A percentile compares a stretch with the other conserved stretches of the same genome.
Conservation (phyloP, 2,329 filamentous ascomycete species). For the Zymoseptoria brevis region DNA sequence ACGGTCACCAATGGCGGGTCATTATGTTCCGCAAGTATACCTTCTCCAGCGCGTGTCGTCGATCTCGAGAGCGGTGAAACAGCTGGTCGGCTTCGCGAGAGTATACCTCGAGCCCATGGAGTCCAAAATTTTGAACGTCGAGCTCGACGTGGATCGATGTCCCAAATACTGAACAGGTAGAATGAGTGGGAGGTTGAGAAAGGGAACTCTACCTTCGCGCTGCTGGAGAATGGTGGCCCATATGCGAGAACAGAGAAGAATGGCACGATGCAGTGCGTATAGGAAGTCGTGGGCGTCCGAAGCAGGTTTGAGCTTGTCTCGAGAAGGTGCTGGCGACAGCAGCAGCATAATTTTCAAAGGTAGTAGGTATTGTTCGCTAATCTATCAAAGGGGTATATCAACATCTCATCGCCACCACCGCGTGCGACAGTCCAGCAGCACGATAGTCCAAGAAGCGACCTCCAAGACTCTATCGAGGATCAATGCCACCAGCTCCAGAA, state of each 20-base stretch:
- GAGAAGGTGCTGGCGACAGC: neutral
- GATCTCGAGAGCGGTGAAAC: slow-evolving; percentile 37
- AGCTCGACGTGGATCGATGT: slow-evolving; percentile 37
- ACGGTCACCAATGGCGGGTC: slow-evolving; percentile 32
- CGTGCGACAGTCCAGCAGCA: neutral
- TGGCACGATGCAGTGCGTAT: slow-evolving; percentile 34
- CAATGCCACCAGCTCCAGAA: neutral
- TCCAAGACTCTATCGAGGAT: slow-evolving; percentile 1
- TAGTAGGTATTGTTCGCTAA: neutral
- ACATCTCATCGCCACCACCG: neutral
- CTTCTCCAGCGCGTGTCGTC: slow-evolving; percentile 34
- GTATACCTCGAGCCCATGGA: slow-evolving; percentile 33
- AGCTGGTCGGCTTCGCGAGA: slow-evolving; percentile 38
- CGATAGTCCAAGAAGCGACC: neutral
- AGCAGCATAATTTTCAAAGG: neutral
- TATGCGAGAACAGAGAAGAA: slow-evolving; percentile 30
- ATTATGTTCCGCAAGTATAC: slow-evolving; percentile 39
- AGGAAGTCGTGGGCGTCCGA: neutral
- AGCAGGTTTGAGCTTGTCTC: neutral
- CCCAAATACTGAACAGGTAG: slow-evolving; percentile 36
- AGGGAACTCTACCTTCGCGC: slow-evolving; percentile 22
- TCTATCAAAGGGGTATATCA: neutral
- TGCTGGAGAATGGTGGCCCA: slow-evolving; percentile 17
- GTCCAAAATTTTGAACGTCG: slow-evolving; percentile 25
- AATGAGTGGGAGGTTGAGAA: slow-evolving; percentile 40